Evolutionary conservation across 2,329 filamentous ascomycete genomes (phyloP), one percentile per base, ranked within the genome.

Genomic region (Penicillium thymicola): DNA sequence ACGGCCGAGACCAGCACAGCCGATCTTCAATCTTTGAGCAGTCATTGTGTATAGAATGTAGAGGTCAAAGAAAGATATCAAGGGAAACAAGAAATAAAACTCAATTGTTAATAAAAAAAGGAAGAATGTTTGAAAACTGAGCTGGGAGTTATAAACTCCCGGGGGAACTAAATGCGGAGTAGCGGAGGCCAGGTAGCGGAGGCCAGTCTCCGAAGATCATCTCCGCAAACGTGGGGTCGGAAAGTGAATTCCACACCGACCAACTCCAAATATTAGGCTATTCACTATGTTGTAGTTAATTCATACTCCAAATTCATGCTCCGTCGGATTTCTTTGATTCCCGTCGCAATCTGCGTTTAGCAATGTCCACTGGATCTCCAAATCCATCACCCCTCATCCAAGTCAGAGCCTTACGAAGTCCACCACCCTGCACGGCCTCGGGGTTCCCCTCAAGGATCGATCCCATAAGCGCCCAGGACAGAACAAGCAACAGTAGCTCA

Each of bases 401-500:
- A 49, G 86, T 85, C 60, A 95, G 75, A 0, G 83, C 85, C 78
- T 91, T 93, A 49, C 90, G 81, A 71, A 89, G 83, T 45, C 82
- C 79, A 0, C 77, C 79, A 59, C 90, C 89, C 51, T 83, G 83
- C 16, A 95, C 82, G 1, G 89, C 86, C 51, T 78, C 77, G 0
- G 88, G 86, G 54, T 88, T 83, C 27, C 81, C 78, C 77, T 95
- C 90, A 67, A 93, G 90, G 2, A 94, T 85, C 9, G 84, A 83
- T 54, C 92, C 90, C 18, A 92, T 85, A 18, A 92, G 74, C 65
- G 90, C 89, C 75, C 96, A 79, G 46, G 90, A 89, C 18, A 85
- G 74, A 16, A 93, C 88, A 68, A 97, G 92, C 4, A 97, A 78
- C 77, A 88, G 84, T 5, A 97, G 85, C 74, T 97, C 93, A 0